Evolutionary conservation across 768 basidiomycete genomes (phyloP), one percentile per base, ranked within the genome.

Genomic region (Fomitopsis serialis): DNA sequence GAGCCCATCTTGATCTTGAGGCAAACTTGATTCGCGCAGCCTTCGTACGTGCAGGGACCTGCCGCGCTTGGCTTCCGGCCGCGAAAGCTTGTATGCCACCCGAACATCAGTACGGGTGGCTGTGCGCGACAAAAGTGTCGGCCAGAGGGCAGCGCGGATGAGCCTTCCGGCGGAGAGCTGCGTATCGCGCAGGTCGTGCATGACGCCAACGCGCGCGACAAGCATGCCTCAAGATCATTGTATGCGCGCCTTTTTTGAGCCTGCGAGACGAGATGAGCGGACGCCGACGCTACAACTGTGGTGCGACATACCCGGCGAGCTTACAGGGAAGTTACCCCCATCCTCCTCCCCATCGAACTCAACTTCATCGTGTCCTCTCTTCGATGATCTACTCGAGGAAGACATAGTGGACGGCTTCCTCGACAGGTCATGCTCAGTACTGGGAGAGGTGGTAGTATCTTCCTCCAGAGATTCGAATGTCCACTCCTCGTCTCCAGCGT

Each of bases 281-380:
- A 45, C 51, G 45, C 15, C 5, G 8, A 22, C 32, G 13, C 17
- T n/a, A 8, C 19, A 21, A 2, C 47, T 37, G 19, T 40, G 15
- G 15, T 7, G 37, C 8, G 0, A 50, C 56, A 19, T 22, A 60
- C 59, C 56, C 24, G 56, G 56, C 25, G 56, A 55, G 11, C 52
- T 45, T 9, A 43, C 7, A 42, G 25, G 15, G 34, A 23, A 36
- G 25, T 49, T 50, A 42, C 23, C n/a, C 49, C 42, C 54, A 11
- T 48, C 54, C 15, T 54, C 56, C 40, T 58, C 56, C 34, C 58
- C 59, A 21, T 55, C 56, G 1, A 54, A 49, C 8, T 58, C 59
- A 21, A 56, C 44, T 17, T 61, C 59, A 32, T 57, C 56, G 37
- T 58, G 57, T 17, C 48, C 50, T n/a, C 59, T 48, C 32, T 61